These are phyloP conservation scores for Ceratocystis ficicola DNA, from an alignment of 2,329 filamentous ascomycete genomes.

Conservation along the genomic window DNA sequence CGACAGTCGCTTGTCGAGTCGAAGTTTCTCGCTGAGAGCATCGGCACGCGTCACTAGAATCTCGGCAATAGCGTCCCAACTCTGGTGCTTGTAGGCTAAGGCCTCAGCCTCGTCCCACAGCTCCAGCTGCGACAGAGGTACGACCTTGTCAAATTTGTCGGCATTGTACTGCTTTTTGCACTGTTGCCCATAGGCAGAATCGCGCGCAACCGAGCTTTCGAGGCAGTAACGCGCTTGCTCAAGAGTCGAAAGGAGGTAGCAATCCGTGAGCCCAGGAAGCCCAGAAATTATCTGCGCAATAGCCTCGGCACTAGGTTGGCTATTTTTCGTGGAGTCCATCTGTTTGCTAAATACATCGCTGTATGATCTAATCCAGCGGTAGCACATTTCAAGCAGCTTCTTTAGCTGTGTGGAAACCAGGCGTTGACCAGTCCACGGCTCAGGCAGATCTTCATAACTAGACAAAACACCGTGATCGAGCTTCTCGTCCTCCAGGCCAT, in stretches of 20 bases:
- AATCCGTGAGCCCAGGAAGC: constrained; percentile 41
- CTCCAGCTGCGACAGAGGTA: constrained; percentile 41
- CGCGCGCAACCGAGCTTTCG: constrained; percentile 35
- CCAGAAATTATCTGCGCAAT: constrained; percentile 38
- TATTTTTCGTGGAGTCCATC: constrained; percentile 28
- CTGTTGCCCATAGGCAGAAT: constrained; percentile 34
- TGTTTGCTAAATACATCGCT: constrained; percentile 26
- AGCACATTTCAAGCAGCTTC: constrained; percentile 46
- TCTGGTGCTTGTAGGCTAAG: constrained; percentile 47
- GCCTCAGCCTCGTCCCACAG: constrained; percentile 47
- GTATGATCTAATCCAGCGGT: constrained; percentile 43
- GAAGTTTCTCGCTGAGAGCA: constrained; percentile 27
- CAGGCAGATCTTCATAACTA: constrained; percentile 55
- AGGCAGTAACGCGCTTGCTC: constrained; percentile 43
- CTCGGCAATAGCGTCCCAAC: constrained; percentile 43
- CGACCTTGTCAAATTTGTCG: constrained; percentile 41
- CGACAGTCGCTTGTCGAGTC: constrained; percentile 26
- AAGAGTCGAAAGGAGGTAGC: constrained; percentile 42
- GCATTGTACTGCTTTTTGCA: constrained; percentile 39
- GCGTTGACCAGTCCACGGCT: constrained; percentile 73
- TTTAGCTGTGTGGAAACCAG: constrained; percentile 50
- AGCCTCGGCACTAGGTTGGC: constrained; percentile 31
- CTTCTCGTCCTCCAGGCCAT: constrained; percentile 58
- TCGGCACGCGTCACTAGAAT: constrained; percentile 44
- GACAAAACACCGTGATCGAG: constrained; percentile 53